phyloP scores from a whole-genome alignment of 768 basidiomycete genomes.

The Mycena metata region DNA sequence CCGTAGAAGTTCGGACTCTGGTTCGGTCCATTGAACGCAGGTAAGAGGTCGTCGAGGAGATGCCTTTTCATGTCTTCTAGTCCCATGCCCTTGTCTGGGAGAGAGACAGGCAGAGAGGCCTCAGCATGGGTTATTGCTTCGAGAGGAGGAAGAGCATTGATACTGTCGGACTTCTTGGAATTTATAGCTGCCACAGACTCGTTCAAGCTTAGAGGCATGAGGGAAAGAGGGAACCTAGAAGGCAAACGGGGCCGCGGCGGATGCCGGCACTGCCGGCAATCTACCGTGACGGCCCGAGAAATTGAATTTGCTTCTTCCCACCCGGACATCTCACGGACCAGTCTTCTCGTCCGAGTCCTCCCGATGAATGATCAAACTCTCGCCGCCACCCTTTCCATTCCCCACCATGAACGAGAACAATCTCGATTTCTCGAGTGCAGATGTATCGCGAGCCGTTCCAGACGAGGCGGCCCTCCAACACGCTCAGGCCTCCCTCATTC shows the following conservation, averaged over 20 bases:
- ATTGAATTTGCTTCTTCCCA: not conserved
- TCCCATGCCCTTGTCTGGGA: slow-evolving; percentile 32
- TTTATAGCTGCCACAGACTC: slow-evolving; percentile 22
- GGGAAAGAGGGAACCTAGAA: not conserved
- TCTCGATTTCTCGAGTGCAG: slow-evolving; percentile 22
- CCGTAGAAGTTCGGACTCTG: slow-evolving; percentile 33
- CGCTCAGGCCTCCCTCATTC: slow-evolving; percentile 25
- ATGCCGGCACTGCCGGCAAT: not conserved
- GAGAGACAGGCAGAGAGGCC: slow-evolving; percentile 21
- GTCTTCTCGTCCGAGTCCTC: too few relatives aligned
- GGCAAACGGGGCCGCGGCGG: too few relatives aligned
- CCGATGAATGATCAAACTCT: too few relatives aligned
- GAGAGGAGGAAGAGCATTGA: slow-evolving; percentile 22
- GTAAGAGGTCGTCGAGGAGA: slow-evolving; percentile 26
- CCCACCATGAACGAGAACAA: not conserved
- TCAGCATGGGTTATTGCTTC: slow-evolving; percentile 24
- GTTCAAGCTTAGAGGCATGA: slow-evolving; percentile 31
- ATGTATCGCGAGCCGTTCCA: slow-evolving; percentile 26
- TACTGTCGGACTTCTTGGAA: not conserved
- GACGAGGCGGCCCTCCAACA: slow-evolving; percentile 1
- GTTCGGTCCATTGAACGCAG: slow-evolving; percentile 28
- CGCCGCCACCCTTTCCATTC: not conserved
- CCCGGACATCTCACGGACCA: not conserved
- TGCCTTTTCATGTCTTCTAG: slow-evolving; percentile 28
- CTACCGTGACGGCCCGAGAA: not conserved